Base-by-base conservation (phyloP, 805 yeast genomes). In the Wickerhamiella parazyma region DNA sequence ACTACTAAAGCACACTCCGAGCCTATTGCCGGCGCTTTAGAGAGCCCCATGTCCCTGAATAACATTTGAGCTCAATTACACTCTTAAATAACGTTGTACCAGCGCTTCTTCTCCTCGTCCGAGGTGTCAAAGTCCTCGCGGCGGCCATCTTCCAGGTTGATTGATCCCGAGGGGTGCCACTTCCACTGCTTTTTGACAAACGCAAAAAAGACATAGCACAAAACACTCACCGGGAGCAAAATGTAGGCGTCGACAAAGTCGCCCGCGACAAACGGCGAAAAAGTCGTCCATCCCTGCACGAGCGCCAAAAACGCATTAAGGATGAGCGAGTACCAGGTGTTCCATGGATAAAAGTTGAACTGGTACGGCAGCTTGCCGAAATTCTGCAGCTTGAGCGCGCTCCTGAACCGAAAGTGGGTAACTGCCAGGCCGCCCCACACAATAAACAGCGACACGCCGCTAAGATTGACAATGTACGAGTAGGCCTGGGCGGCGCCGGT, bases 401-500 rank as follows among this genome's bases (percentile, higher is more conserved):
- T 49, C 50, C 84, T 67, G 55, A 78, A 76, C 36, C 81, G 61
- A 14, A 76, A 46, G 49, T 78, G 82, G 29, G 71, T 67, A 40
- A 69, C 63, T 17, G 76, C 68, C 20, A 77, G 72, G 10, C 69
- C 61, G 6, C 76, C 78, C 85, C 84, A 78, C 2, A 76, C 82
- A 39, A 78, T 66, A 46, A 78, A 78, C 3, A 76, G 75, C 1
- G 80, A 74, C 18, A 78, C 80, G 47, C 84, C 83, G 3, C 79
- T 68, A 36, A 78, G 60, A 52, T 73, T 75, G 38, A 75, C 76
- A 51, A 76, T 75, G 55, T 77, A 78, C 26, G 51, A 55, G 59
- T 75, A 78, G 2, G 82, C 82, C 31, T 63, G 55, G 2, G 78
- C 69, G 1, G 81, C 76, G 44, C 81, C 80, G 6, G 77, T 66